These are phyloP conservation scores for Coniochaeta sp. DNA, from an alignment of 2,329 filamentous ascomycete species.

Conservation along the genomic window DNA sequence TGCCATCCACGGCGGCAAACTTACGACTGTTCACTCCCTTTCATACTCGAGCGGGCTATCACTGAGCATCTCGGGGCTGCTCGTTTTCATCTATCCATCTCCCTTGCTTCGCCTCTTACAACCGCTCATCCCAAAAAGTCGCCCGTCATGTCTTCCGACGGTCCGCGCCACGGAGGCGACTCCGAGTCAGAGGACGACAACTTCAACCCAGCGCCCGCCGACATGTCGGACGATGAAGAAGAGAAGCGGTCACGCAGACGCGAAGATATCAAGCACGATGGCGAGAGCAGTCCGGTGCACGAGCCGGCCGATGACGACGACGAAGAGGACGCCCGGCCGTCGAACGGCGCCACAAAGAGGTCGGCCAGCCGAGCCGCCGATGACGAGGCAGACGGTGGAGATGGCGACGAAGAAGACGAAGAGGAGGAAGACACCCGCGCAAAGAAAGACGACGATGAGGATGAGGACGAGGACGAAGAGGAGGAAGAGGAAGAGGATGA, in stretches of 20 bases:
- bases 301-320: slow-evolving; percentile 38
- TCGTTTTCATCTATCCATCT: background rate
- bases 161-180: slow-evolving; percentile 24
- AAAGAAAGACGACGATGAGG: slow-evolving; percentile 37
- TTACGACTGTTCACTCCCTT: background rate
- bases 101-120: background rate
- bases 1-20: background rate
- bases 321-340: slow-evolving; percentile 15
- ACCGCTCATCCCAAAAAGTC: background rate
- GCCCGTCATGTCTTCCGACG: background rate
- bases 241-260: slow-evolving; percentile 26
- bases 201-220: slow-evolving; percentile 77
- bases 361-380: slow-evolving; percentile 2
- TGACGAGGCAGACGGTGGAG: slow-evolving; percentile 25
- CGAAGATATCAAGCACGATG: slow-evolving; percentile 22
- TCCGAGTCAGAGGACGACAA: slow-evolving; percentile 76
- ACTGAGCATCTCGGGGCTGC: background rate
- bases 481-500: slow-evolving; percentile 51
- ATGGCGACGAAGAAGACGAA: slow-evolving; percentile 31
- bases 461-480: slow-evolving; percentile 57
- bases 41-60: background rate
- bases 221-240: slow-evolving; percentile 65
- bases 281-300: slow-evolving; percentile 28
- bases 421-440: slow-evolving; percentile 26
- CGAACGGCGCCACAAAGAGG: slow-evolving; percentile 2